Percentiles rank a stretch among this genome's conserved stretches.
These are phyloP conservation scores for Crithidia fasciculata DNA, from an alignment of 208 protist genomes.

Conservation along the genomic window DNA sequence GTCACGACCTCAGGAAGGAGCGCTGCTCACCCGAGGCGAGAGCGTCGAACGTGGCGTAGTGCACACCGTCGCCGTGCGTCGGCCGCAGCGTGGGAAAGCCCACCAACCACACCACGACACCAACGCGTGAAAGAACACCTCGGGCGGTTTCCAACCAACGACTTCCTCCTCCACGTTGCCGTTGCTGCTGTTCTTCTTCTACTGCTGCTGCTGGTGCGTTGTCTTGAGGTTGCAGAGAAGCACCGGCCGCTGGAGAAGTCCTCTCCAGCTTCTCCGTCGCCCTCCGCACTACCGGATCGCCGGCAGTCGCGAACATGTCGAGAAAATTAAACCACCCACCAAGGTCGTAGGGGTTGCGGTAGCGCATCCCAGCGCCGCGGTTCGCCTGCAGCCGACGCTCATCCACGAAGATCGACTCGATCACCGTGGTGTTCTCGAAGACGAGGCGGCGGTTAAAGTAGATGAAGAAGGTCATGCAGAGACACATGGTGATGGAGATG, in stretches of 20 bases:
- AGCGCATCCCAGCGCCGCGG: slow-evolving; percentile 31
- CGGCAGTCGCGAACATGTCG: slow-evolving; percentile 52
- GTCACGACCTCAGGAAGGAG: slow-evolving; percentile 7
- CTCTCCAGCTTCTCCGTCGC: slow-evolving; percentile 1
- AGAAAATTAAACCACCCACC: slow-evolving; percentile 73
- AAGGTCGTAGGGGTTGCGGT: slow-evolving; percentile 77
- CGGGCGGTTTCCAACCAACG: neutral
- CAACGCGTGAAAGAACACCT: neutral
- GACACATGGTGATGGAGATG: slow-evolving; percentile 46
- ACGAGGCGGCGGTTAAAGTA: slow-evolving; percentile 29
- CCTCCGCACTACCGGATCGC: slow-evolving; percentile 51
- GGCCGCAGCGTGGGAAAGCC: slow-evolving; percentile 53
- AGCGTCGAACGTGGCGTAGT: slow-evolving; percentile 63
- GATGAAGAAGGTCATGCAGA: slow-evolving; percentile 65
- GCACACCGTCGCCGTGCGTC: slow-evolving; percentile 60
- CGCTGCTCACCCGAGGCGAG: slow-evolving; percentile 19
- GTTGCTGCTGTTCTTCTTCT: neutral
- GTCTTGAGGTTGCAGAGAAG: too few relatives aligned
- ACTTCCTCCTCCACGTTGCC: neutral
- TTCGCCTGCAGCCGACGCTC: slow-evolving; percentile 39
- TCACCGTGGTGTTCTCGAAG: slow-evolving; percentile 66
- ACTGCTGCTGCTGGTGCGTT: too few relatives aligned
- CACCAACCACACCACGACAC: slow-evolving; percentile 56
- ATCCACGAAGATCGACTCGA: slow-evolving; percentile 58
- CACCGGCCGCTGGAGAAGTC: neutral